These are phyloP conservation scores for Tuctoria greenei DNA, from an alignment of 176 grass and related monocot genomes.

Conservation along the genomic window DNA sequence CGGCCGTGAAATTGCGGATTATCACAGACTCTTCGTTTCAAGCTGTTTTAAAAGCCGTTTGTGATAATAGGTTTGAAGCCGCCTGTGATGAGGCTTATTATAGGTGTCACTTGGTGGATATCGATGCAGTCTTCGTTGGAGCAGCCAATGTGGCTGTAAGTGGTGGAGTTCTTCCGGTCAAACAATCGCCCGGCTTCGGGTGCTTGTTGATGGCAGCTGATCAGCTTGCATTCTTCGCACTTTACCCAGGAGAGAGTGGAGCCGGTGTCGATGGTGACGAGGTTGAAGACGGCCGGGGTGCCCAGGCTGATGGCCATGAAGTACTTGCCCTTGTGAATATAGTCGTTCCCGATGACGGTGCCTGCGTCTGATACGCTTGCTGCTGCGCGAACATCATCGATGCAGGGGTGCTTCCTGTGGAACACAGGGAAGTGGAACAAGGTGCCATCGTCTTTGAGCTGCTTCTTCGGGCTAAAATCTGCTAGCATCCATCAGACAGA, in stretches of 20 bases:
- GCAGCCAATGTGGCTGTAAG: conserved; percentile 19
- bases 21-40: too few species aligned
- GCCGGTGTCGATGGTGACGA: conserved; percentile 45
- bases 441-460: conserved; percentile 9
- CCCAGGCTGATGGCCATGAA: conserved; percentile 41
- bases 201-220: not conserved
- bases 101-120: too few species aligned
- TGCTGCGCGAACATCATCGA: not conserved
- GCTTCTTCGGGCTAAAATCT: not conserved
- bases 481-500: too few species aligned
- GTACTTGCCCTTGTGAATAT: conserved; percentile 29
- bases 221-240: not conserved
- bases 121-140: not conserved
- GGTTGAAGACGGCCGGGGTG: conserved; percentile 36
- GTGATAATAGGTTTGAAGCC: too few species aligned
- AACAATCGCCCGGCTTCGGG: not conserved
- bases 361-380: conserved; percentile 19
- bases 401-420: conserved; percentile 29
- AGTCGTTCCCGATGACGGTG: not conserved
- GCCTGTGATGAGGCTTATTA: too few species aligned
- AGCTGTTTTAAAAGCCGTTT: too few species aligned
- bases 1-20: too few species aligned
- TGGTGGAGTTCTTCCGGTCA: conserved; percentile 13
- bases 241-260: conserved; percentile 45
- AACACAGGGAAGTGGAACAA: conserved; percentile 43